Evolutionary conservation across 306 rosid genomes (phyloP).

Genomic region (Medicago arabica): DNA sequence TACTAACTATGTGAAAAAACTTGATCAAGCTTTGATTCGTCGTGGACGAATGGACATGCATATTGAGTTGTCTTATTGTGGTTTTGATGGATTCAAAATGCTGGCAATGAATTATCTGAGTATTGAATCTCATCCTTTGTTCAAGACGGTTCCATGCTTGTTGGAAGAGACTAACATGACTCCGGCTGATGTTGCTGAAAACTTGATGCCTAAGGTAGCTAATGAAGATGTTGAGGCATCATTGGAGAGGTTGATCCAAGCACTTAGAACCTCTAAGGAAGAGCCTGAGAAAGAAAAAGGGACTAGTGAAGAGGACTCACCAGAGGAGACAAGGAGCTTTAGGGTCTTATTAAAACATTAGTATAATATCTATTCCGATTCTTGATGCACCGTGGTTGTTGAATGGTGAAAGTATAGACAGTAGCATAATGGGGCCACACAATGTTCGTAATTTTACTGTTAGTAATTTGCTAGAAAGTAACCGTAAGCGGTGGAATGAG

Average conservation of each 20-base stretch:
- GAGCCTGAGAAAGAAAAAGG: conserved; percentile 38
- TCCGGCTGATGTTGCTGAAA: conserved; percentile 81
- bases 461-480: too few relatives aligned
- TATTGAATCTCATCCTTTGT: conserved; percentile 51
- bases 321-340: background rate
- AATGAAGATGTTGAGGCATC: conserved; percentile 40
- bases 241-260: conserved; percentile 54
- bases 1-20: conserved; percentile 67
- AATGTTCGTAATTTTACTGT: too few relatives aligned
- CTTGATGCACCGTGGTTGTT: too few relatives aligned
- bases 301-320: conserved; percentile 19
- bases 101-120: conserved; percentile 61
- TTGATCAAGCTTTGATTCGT: conserved; percentile 71
- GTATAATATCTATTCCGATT: background rate
- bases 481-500: too few relatives aligned
- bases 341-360: background rate
- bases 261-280: conserved; percentile 52
- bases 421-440: too few relatives aligned
- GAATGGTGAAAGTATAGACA: too few relatives aligned
- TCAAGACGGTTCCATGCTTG: conserved; percentile 33
- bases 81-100: conserved; percentile 63
- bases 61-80: conserved; percentile 65
- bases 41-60: conserved; percentile 82
- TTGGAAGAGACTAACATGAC: conserved; percentile 44
- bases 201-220: conserved; percentile 68